These are phyloP conservation scores for Tuber borchii DNA, from an alignment of 495 filamentous ascomycete species.

Conservation along the genomic window DNA sequence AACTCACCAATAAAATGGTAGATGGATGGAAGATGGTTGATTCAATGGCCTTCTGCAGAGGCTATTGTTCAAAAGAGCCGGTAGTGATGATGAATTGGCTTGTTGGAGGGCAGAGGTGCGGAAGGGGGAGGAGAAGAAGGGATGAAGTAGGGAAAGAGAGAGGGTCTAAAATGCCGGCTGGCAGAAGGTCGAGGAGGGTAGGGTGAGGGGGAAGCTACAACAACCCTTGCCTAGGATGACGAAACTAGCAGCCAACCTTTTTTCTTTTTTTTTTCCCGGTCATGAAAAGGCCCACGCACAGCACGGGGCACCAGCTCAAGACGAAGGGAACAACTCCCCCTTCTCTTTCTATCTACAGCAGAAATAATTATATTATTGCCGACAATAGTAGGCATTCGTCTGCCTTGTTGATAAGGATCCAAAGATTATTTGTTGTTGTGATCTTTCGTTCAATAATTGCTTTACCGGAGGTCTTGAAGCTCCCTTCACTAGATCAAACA, in stretches of 20 bases:
- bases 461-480: background rate
- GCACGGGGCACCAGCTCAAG: background rate
- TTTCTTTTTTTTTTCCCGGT: background rate
- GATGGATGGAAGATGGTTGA: conserved; percentile 13
- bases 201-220: conserved; percentile 30
- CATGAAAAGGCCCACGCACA: conserved; percentile 4
- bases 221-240: conserved; percentile 33
- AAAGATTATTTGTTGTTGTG: background rate
- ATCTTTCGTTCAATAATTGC: background rate
- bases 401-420: background rate
- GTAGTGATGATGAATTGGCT: conserved; percentile 20
- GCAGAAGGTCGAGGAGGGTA: conserved; percentile 18
- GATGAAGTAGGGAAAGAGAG: conserved; percentile 27
- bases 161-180: conserved; percentile 23
- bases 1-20: conserved; percentile 30
- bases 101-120: conserved; percentile 8
- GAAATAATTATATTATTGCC: background rate
- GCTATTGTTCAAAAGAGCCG: conserved; percentile 4
- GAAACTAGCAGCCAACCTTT: conserved; percentile 37
- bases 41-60: conserved; percentile 6
- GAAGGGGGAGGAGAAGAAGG: conserved; percentile 18
- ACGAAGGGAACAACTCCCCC: background rate
- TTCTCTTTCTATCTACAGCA: background rate
- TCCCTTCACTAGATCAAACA: background rate
- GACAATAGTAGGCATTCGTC: background rate